Base-by-base conservation (phyloP, 768 basidiomycete genomes). In the Suillus subalutaceus region DNA sequence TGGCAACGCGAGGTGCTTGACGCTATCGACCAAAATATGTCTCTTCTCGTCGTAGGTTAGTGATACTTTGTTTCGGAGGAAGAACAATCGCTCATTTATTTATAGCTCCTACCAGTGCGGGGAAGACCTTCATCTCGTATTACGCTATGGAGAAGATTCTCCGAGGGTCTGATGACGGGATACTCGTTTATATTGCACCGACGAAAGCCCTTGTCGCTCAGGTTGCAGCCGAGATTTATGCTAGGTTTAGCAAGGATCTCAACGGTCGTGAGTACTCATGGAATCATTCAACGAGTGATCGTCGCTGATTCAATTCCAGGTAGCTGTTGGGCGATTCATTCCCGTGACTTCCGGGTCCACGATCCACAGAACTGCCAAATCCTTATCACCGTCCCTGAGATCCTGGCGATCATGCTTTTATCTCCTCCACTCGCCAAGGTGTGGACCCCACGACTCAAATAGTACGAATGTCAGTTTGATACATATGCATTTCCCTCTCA, bases 61-160 rank as follows among this genome's bases (percentile, higher is more conserved):
- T 77, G 4, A 48, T 63, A 4, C 26, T 8, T 64, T n/a, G 41
- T 63, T 26, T 15, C 38, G 41, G 44, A 35, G 52, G 5, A 0
- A n/a, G 4, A 60, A 26, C 44, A 59, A 32, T 68, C 40, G 72
- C 30, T 8, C 18, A 38, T 18, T 38, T 46, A 61, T 41, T 7
- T 52, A 5, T 69, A 90, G 88, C 88, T 4, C 89, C 89, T 0
- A 90, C 88, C 1, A 88, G 88, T 74, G 89, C 89, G 1, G 89
- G 90, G 37, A 92, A 92, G 74, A 91, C 90, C 0, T 92, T 92
- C 71, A 90, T 92, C 52, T 89, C 88, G 3, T 92, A 83, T 73
- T 91, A 91, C 68, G 90, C 91, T 0, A 91, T 92, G 90, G 89
- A 90, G 72, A 84, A 85, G 67, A 79, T 90, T 16, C 76, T 92